Base-by-base conservation (phyloP, 2,329 filamentous ascomycete species). In the Fusarium sp. region DNA sequence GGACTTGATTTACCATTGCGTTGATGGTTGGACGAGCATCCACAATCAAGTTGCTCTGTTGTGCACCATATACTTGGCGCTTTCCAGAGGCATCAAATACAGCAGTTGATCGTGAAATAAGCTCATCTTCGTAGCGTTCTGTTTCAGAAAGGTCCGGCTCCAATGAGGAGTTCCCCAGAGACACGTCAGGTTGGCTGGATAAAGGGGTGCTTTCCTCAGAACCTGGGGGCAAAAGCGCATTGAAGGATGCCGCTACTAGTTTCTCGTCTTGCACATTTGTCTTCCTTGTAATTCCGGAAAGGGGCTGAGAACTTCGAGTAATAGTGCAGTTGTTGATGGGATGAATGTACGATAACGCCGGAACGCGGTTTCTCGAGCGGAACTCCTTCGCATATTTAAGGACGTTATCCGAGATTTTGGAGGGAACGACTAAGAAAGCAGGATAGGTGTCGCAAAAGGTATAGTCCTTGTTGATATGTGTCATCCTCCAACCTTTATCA, bases 261-360 rank as follows among this genome's bases (percentile, higher is more conserved):
- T 94, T 93, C 81, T 99, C 96, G 76, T 99, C 96, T 78, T 99
- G 96, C 31, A 97, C 93, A 75, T 94, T 98, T 42, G 95, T 90
- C 75, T 97, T 96, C 66, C 92, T 89, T 48, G 92, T 89, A 24
- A 98, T 88, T 16, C 96, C 96, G 3, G 95, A 92, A 59, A 95
- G 84, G 1, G 96, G 96, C 77, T 99, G 96, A 6, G 95, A 97
- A 76, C 94, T 97, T 77, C 96, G 88, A 3, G 95, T 98, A 69
- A 99, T 97, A 24, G 94, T 96, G 79, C 96, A 98, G 78, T 97
- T 97, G 78, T 98, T 99, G 74, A 98, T 86, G 1, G 93, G 93
- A 79, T 99, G 96, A n/a, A 98, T 88, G 79, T 99, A 99, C 23
- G 94, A 94, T 38, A 99, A 83, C 6, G 91, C 92, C 3, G 96